A percentile compares a stretch with the other conserved stretches of the same genome.
Evolutionary conservation across 495 filamentous ascomycete genomes (phyloP).

Genomic region (Aspergillus bridgeri): DNA sequence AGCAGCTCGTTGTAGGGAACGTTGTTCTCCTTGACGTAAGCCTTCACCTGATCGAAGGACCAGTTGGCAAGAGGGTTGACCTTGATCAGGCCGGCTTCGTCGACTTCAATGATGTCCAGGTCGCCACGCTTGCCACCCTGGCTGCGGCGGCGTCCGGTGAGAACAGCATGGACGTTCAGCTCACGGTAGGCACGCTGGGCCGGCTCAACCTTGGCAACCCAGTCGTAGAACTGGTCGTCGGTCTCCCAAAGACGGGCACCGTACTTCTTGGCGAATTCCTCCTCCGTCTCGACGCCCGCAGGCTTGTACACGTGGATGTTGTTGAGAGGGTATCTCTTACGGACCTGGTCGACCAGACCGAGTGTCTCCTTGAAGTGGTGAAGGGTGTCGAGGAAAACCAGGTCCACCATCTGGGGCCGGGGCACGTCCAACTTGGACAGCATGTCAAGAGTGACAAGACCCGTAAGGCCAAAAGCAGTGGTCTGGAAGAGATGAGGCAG

Average conservation of each 20-base stretch:
- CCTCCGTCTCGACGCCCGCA: conserved; percentile 59
- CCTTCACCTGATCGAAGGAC: conserved; percentile 84
- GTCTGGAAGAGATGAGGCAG: conserved; percentile 92
- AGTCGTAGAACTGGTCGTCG: conserved; percentile 90
- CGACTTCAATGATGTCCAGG: conserved; percentile 85
- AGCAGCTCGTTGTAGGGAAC: conserved; percentile 93
- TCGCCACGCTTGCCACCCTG: conserved; percentile 92
- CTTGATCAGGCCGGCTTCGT: conserved; percentile 91
- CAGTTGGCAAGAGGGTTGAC: conserved; percentile 98
- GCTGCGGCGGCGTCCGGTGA: conserved; percentile 89
- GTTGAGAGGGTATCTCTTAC: conserved; percentile 69
- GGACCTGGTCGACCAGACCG: conserved; percentile 73
- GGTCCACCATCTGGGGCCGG: conserved; percentile 66
- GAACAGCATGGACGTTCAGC: conserved; percentile 82
- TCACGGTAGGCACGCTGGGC: conserved; percentile 88
- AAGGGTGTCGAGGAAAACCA: conserved; percentile 95
- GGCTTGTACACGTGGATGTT: conserved; percentile 89
- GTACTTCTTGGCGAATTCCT: conserved; percentile 76
- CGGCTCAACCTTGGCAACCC: conserved; percentile 94
- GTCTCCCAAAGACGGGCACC: conserved; percentile 83
- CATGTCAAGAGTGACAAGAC: conserved; percentile 93
- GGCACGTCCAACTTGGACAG: conserved; percentile 78
- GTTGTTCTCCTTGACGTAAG: conserved; percentile 77
- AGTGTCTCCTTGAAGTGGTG: conserved; percentile 94
- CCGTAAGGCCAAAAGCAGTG: conserved; percentile 94